These are phyloP conservation scores for Taiwanofungus camphoratus DNA, from an alignment of 1,284 basidiomycete species.

Conservation along the genomic window DNA sequence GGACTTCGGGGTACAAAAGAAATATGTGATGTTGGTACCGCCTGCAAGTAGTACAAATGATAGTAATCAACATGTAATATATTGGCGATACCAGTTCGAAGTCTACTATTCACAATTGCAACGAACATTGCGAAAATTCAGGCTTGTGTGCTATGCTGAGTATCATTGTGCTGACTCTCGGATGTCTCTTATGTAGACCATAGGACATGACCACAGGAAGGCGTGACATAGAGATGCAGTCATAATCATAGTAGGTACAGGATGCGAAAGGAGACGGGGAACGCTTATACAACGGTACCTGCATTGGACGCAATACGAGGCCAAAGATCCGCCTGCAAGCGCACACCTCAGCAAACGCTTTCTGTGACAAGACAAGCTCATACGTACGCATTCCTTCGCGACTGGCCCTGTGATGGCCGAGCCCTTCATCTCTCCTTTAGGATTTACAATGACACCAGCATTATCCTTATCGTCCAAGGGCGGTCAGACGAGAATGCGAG, in stretches of 20 bases:
- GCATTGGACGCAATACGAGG: constrained; percentile 99
- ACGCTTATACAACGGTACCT: constrained; percentile 85
- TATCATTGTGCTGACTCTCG: no score
- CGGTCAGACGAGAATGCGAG: neutral
- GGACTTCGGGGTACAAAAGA: no score
- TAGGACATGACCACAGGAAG: constrained; percentile 9
- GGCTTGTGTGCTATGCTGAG: no score
- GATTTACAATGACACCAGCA: constrained; percentile 96
- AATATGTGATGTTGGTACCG: no score
- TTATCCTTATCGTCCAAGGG: no score
- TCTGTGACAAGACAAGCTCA: neutral
- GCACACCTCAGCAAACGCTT: no score
- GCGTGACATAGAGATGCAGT: constrained; percentile 10
- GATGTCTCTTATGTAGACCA: no score
- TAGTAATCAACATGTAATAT: no score
- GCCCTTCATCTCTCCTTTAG: constrained; percentile 99
- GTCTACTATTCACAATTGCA: no score
- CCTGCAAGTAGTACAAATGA: no score
- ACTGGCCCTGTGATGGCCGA: constrained; percentile 98
- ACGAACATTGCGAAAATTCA: no score
- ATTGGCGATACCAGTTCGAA: no score
- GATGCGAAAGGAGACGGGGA: constrained; percentile 17
- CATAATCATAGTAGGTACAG: constrained; percentile 21
- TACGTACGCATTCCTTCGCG: constrained; percentile 90
- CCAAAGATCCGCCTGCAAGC: constrained; percentile 88